phyloP scores from a whole-genome alignment of 1,284 basidiomycete genomes.

The Stereum hirsutum region DNA sequence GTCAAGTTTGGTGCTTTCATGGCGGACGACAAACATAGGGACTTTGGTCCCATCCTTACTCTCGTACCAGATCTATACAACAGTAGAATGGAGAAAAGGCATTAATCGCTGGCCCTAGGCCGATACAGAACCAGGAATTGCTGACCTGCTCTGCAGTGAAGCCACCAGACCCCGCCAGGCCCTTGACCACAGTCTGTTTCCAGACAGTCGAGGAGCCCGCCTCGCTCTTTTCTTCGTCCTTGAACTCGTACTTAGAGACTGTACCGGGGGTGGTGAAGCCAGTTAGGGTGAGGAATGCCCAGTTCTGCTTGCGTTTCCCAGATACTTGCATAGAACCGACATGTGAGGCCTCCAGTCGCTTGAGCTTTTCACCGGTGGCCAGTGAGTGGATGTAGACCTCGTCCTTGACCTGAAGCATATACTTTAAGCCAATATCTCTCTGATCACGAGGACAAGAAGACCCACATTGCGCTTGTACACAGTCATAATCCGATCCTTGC shows the following conservation, averaged over 20 bases:
- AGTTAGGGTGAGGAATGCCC: constrained; percentile 61
- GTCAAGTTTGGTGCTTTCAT: constrained; percentile 63
- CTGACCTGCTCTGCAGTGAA: constrained; percentile 63
- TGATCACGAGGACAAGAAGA: too few relatives aligned
- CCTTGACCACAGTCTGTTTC: constrained; percentile 52
- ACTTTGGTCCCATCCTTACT: constrained; percentile 78
- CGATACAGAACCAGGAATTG: not conserved
- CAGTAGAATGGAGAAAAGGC: too few relatives aligned
- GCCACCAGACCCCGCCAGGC: constrained; percentile 54
- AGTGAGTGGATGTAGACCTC: constrained; percentile 72
- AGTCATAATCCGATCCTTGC: constrained; percentile 51
- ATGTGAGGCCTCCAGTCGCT: constrained; percentile 55
- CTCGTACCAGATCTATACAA: constrained; percentile 57
- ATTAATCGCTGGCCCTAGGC: not conserved
- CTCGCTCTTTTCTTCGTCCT: constrained; percentile 27
- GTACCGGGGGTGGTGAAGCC: constrained; percentile 74
- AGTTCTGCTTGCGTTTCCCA: constrained; percentile 46
- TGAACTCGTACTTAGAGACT: constrained; percentile 55
- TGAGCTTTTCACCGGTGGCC: constrained; percentile 42
- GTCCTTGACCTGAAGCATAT: constrained; percentile 57
- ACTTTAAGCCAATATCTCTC: not conserved
- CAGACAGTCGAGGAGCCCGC: constrained; percentile 44
- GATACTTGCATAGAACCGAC: constrained; percentile 59
- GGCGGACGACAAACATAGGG: constrained; percentile 83
- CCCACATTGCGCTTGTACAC: constrained; percentile 69